Evolutionary conservation across 2,329 filamentous ascomycete genomes (phyloP), one percentile per base, ranked within the genome.

Genomic region (Fusarium secorum): DNA sequence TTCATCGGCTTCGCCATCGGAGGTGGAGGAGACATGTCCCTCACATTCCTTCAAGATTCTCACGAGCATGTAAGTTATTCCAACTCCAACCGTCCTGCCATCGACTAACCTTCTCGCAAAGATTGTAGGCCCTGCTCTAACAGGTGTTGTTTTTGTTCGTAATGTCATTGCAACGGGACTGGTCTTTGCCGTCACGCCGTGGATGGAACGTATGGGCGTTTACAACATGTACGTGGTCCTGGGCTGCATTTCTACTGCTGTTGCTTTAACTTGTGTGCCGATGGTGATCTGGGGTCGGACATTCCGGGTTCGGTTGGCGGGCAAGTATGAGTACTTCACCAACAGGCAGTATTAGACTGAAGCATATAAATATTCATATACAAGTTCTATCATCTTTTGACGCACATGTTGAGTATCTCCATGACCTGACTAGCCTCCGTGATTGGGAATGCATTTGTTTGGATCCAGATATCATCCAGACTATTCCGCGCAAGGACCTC

Each of bases 361-460:
- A 6, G 4, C 13, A 15, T 17, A 4, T n/a, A 17, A 18, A 13
- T 22, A 4, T 8, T 7, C 4, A n/a, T 3, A 36, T 20, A 26
- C 4, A 36, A 4, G 5, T 5, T 22, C 15, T 51, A 52, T 11
- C 11, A 5, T 14, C 14, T 30, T 14, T 22, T 53, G 3, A 8
- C 35, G n/a, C 66, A 70, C 78, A 81, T 80, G 44, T 83, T 78
- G 68, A 89, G 73, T 63, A 89, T 87, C 75, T 87, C 84, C 71
- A 85, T 67, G 8, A 88, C 85, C 71, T 86, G 83, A 30, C 76
- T 76, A 72, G 85, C 84, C 64, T 83, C 79, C 36, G 64, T 79
- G 61, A 89, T 75, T 0, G 84, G 82, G 26, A 85, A 80, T 4
- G 87, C 82, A 74, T 88, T 89, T 9, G 84, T 85, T 51, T 78